phyloP scores from a whole-genome alignment of 2,329 filamentous ascomycete species.

The Botrytis deweyae region DNA sequence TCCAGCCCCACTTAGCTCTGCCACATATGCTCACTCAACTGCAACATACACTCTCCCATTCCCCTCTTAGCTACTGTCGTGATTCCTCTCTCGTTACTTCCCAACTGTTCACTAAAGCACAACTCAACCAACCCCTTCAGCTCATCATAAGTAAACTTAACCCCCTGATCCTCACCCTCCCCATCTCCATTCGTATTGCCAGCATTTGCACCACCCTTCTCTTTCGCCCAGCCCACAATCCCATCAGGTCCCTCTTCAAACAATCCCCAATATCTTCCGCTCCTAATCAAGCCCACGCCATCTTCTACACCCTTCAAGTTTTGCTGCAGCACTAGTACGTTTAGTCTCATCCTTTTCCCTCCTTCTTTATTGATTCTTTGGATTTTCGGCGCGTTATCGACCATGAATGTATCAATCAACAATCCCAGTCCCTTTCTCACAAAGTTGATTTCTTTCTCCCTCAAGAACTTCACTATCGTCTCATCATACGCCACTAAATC shows the following conservation, averaged over 20 bases:
- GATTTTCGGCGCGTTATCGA: constrained; percentile 68
- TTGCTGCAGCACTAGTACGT: constrained; percentile 92
- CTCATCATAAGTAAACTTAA: constrained; percentile 61
- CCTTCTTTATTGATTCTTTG: constrained; percentile 83
- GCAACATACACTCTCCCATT: constrained; percentile 68
- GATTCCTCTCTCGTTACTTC: constrained; percentile 66
- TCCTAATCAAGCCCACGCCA: constrained; percentile 61
- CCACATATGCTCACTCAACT: constrained; percentile 73
- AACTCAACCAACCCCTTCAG: constrained; percentile 65
- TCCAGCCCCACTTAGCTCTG: constrained; percentile 41
- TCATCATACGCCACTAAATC: constrained; percentile 87
- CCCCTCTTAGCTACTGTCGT: constrained; percentile 64
- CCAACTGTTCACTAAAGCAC: constrained; percentile 65
- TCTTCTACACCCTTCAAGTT: constrained; percentile 91
- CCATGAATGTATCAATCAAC: constrained; percentile 76
- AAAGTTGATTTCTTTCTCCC: constrained; percentile 68
- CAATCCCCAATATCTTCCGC: constrained; percentile 67
- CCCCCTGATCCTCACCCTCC: constrained; percentile 44
- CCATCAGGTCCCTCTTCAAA: constrained; percentile 65
- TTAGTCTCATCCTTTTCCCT: constrained; percentile 84
- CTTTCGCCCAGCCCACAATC: constrained; percentile 61
- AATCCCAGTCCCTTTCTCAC: constrained; percentile 73
- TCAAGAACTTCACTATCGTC: constrained; percentile 71
- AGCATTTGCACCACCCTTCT: constrained; percentile 22
- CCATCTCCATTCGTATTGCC: constrained; percentile 52